Conservation (phyloP, 2,329 filamentous ascomycete genomes). For the Neurospora sp. region DNA sequence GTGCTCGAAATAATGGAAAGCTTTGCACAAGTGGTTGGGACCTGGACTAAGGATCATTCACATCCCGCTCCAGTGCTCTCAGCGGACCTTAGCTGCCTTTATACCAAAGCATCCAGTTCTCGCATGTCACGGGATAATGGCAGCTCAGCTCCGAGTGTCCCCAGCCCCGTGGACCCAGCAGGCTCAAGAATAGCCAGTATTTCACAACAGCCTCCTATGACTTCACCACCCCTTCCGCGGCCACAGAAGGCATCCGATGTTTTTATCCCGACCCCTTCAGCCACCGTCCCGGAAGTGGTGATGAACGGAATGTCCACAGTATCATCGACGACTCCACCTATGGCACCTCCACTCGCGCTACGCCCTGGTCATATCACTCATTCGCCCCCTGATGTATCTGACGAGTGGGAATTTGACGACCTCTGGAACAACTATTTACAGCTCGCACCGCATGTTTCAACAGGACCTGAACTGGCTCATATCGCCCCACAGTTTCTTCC, state of each 20-base stretch:
- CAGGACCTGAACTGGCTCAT: not conserved
- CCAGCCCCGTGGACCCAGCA: conserved; percentile 1
- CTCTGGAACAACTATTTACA: conserved; percentile 22
- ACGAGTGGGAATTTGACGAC: conserved; percentile 28
- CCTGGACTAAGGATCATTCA: conserved; percentile 15
- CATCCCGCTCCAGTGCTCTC: conserved; percentile 13
- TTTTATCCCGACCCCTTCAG: conserved; percentile 5
- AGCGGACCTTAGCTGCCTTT: conserved; percentile 14
- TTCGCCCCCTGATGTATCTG: conserved; percentile 15
- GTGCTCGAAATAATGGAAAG: conserved; percentile 39
- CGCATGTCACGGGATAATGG: conserved; percentile 5
- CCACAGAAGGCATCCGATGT: conserved; percentile 11
- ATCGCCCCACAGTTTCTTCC: not conserved
- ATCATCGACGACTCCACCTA: conserved; percentile 2
- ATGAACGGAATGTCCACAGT: conserved; percentile 11
- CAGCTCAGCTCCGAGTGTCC: not conserved
- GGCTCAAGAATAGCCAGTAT: conserved; percentile 1
- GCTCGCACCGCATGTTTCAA: not conserved
- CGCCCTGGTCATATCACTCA: conserved; percentile 13
- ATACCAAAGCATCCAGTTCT: conserved; percentile 9
- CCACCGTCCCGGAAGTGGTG: conserved; percentile 3
- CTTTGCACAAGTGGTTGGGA: conserved; percentile 33
- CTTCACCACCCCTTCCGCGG: conserved; percentile 9
- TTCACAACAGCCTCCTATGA: conserved; percentile 1
- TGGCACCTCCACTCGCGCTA: conserved; percentile 2